phyloP scores from a whole-genome alignment of 2,329 filamentous ascomycete genomes.

The Ophidiomyces ophidiicola region DNA sequence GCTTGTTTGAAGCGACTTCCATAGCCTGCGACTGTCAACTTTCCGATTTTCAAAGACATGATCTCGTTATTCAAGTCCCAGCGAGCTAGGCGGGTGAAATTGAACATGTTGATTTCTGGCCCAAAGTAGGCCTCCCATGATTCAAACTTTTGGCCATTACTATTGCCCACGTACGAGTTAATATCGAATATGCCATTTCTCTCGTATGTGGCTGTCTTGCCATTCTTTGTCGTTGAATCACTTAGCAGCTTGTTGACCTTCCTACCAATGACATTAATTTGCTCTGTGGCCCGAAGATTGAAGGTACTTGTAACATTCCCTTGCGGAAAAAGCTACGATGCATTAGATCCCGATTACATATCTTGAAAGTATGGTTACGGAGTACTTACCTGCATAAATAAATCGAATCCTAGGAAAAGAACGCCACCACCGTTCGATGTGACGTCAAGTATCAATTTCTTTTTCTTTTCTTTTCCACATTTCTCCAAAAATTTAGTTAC shows the following conservation, averaged over 20 bases:
- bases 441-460: constrained; percentile 54
- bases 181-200: constrained; percentile 13
- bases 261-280: constrained; percentile 27
- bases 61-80: constrained; percentile 18
- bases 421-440: constrained; percentile 49
- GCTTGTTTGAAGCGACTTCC: constrained; percentile 18
- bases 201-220: constrained; percentile 9
- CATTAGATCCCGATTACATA: no score
- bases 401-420: constrained; percentile 36
- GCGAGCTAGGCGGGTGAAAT: constrained; percentile 26
- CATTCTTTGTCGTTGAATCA: constrained; percentile 7
- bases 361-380: background rate
- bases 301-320: constrained; percentile 35
- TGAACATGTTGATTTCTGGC: constrained; percentile 23
- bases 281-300: constrained; percentile 37
- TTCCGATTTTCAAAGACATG: constrained; percentile 18
- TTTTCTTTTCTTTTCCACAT: constrained; percentile 39
- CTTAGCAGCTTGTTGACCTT: constrained; percentile 17
- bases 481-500: constrained; percentile 37
- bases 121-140: constrained; percentile 26
- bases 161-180: constrained; percentile 18
- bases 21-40: constrained; percentile 25
- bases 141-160: constrained; percentile 27
- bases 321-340: constrained; percentile 37
- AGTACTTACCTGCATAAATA: constrained; percentile 37